Conservation (phyloP, 768 basidiomycete species). For the Porphyrellus cyaneotinctus region DNA sequence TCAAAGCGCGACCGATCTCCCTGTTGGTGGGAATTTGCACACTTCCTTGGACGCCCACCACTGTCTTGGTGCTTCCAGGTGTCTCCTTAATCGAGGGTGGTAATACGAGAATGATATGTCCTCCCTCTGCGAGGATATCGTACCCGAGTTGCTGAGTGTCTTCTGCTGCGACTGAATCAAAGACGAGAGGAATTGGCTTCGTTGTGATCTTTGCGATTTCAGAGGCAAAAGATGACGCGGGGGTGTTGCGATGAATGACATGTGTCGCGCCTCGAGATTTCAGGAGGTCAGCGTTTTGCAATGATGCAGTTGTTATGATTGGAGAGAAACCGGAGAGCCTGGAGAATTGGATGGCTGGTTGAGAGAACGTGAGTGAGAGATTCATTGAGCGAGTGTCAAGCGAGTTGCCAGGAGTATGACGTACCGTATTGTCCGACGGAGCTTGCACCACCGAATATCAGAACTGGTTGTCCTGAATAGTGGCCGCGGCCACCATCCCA, state of each 20-base stretch:
- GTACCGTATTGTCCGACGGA: constrained; percentile 38
- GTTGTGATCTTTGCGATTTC: constrained; percentile 13
- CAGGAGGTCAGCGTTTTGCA: constrained; percentile 30
- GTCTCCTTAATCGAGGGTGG: constrained; percentile 7
- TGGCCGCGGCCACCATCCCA: constrained; percentile 33
- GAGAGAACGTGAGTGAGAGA: background rate
- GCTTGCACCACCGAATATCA: constrained; percentile 37
- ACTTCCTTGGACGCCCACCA: constrained; percentile 8
- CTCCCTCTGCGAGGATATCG: constrained; percentile 30
- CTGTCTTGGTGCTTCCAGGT: constrained; percentile 15
- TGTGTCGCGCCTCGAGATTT: constrained; percentile 37
- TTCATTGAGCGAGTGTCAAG: background rate
- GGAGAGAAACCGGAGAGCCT: constrained; percentile 34
- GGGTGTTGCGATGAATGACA: constrained; percentile 31
- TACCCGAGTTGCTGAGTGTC: constrained; percentile 35
- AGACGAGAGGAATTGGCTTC: constrained; percentile 10
- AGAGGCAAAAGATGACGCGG: constrained; percentile 13
- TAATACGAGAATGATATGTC: constrained; percentile 21
- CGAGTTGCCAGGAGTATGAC: constrained; percentile 15
- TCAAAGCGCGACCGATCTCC: constrained; percentile 12
- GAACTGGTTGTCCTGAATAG: constrained; percentile 27
- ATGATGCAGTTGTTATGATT: constrained; percentile 40
- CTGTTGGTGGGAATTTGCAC: constrained; percentile 11
- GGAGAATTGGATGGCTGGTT: constrained; percentile 33
- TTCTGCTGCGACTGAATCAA: constrained; percentile 26